These are phyloP conservation scores for Excoecaria cochinchinensis DNA, from an alignment of 345 rosid genomes.

Conservation along the genomic window DNA sequence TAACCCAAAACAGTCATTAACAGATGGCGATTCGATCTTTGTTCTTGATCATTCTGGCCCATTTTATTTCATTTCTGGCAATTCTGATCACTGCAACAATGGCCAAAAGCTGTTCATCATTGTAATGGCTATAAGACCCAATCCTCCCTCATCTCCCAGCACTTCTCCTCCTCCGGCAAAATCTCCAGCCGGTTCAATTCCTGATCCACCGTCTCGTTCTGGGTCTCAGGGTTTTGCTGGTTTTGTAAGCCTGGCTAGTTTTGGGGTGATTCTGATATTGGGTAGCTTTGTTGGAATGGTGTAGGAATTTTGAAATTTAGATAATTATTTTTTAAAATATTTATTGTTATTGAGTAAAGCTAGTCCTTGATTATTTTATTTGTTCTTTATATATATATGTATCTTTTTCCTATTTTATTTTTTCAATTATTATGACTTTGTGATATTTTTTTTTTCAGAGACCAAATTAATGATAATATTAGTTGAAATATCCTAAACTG, in stretches of 20 bases:
- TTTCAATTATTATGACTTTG: neutral
- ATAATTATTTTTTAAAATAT: neutral
- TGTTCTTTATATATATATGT: neutral
- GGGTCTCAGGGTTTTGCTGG: conserved; percentile 19
- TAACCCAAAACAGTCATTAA: conserved; percentile 44
- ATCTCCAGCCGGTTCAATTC: conserved; percentile 17
- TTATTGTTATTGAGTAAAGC: neutral
- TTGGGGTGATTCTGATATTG: conserved; percentile 22
- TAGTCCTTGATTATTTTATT: neutral
- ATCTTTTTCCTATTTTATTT: neutral
- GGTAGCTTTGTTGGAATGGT: conserved; percentile 24
- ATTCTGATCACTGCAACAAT: conserved; percentile 55
- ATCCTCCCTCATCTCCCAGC: conserved; percentile 11
- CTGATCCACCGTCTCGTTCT: conserved; percentile 37
- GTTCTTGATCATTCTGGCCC: conserved; percentile 67
- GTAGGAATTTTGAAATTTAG: neutral
- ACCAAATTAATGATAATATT: no score
- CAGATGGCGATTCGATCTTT: conserved; percentile 61
- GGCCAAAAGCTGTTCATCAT: conserved; percentile 61
- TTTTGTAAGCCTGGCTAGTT: conserved; percentile 16
- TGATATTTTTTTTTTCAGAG: no score
- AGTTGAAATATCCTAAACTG: no score
- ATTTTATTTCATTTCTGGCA: conserved; percentile 76
- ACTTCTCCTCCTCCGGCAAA: conserved; percentile 30
- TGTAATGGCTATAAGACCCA: conserved; percentile 57